These are phyloP conservation scores for Coemansia sp. DNA, from an alignment of 192 early-diverging fungal species.

Conservation along the genomic window DNA sequence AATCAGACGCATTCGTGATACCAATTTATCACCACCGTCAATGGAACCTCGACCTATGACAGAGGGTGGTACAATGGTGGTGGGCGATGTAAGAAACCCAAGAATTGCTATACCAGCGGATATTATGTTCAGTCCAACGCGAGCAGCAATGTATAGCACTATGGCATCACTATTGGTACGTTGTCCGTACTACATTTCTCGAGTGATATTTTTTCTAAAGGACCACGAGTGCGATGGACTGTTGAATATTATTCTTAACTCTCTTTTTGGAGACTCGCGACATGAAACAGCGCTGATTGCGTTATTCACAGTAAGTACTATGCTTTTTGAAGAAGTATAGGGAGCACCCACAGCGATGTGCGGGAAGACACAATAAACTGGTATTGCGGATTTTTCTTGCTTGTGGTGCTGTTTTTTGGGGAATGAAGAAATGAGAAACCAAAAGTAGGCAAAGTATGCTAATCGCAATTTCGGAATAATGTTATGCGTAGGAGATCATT, in stretches of 20 bases:
- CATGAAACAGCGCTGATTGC: slow-evolving; percentile 30
- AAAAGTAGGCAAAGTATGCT: too few relatives aligned
- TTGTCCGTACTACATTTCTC: slow-evolving; percentile 40
- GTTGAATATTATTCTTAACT: slow-evolving; percentile 37
- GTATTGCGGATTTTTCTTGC: slow-evolving; percentile 2
- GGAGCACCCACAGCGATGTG: not conserved
- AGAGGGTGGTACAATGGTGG: slow-evolving; percentile 26
- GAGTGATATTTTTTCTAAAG: slow-evolving; percentile 31
- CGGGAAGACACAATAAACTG: not conserved
- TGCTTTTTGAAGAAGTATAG: not conserved
- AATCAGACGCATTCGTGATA: slow-evolving; percentile 17
- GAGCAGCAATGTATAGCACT: slow-evolving; percentile 26
- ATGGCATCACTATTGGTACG: slow-evolving; percentile 34
- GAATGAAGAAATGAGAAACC: too few relatives aligned
- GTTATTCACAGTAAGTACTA: slow-evolving; percentile 42
- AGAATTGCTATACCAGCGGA: slow-evolving; percentile 37
- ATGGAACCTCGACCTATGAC: slow-evolving; percentile 4
- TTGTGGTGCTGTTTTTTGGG: not conserved
- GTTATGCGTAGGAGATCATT: slow-evolving; percentile 38
- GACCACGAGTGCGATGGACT: slow-evolving; percentile 46
- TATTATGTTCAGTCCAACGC: slow-evolving; percentile 39
- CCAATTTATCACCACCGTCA: not conserved
- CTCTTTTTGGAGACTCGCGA: slow-evolving; percentile 26
- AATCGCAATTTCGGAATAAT: too few relatives aligned
- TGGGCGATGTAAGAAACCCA: slow-evolving; percentile 27